Conservation (phyloP, 2,329 filamentous ascomycete species). For the Cadophora luteo-olivacea region DNA sequence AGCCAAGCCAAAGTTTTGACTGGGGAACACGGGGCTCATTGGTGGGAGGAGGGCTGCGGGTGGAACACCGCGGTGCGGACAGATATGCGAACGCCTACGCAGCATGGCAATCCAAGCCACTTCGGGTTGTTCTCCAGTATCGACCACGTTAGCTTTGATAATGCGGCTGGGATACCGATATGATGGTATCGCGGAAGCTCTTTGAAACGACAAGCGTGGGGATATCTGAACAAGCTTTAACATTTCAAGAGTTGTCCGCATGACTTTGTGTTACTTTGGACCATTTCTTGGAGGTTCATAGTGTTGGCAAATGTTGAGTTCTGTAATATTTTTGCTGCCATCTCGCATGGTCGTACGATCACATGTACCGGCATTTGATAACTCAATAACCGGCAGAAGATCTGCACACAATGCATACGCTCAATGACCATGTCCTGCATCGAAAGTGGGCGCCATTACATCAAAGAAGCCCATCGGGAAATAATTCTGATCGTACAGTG, state of each 20-base stretch:
- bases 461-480: slow-evolving; percentile 39
- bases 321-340: background rate
- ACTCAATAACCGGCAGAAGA: background rate
- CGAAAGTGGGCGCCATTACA: slow-evolving; percentile 25
- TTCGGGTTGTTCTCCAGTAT: background rate
- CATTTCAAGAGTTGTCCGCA: background rate
- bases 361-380: background rate
- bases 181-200: background rate
- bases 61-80: slow-evolving; percentile 12
- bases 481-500: slow-evolving; percentile 30
- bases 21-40: slow-evolving; percentile 12
- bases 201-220: background rate
- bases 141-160: background rate
- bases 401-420: background rate
- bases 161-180: background rate
- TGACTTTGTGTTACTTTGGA: background rate
- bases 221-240: background rate
- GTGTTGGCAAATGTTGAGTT: background rate
- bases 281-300: background rate
- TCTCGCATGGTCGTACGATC: background rate
- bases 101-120: background rate
- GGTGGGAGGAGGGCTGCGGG: background rate
- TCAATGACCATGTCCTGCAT: slow-evolving; percentile 14
- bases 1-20: slow-evolving; percentile 1
- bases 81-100: slow-evolving; percentile 3